Conservation (phyloP, 768 basidiomycete species). For the Russula sp. region DNA sequence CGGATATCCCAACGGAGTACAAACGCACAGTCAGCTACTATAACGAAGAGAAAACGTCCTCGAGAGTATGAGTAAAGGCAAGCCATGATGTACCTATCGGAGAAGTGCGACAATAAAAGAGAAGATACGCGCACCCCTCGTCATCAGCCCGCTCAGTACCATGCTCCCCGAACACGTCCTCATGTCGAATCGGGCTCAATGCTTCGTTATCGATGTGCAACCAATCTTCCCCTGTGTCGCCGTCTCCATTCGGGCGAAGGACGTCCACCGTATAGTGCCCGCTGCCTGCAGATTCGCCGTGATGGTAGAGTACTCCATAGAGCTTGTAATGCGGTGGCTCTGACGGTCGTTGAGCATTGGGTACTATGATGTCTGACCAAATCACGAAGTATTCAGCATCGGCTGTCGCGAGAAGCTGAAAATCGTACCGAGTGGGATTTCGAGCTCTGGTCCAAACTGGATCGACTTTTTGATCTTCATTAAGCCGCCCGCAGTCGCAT, state of each 20-base stretch:
- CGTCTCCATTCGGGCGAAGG: conserved; percentile 65
- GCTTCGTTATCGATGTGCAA: too few species aligned
- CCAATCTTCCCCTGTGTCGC: conserved; percentile 21
- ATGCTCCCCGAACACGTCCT: too few species aligned
- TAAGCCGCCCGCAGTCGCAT: conserved; percentile 66
- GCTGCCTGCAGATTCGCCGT: conserved; percentile 83
- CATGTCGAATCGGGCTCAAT: too few species aligned
- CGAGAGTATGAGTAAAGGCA: too few species aligned
- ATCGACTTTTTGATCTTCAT: conserved; percentile 86
- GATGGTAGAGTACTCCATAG: conserved; percentile 91
- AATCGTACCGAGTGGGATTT: conserved; percentile 62
- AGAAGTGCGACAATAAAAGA: too few species aligned
- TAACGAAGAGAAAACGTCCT: too few species aligned
- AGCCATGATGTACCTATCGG: too few species aligned
- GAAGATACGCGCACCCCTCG: too few species aligned
- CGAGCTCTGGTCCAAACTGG: conserved; percentile 71
- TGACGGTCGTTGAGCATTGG: conserved; percentile 46
- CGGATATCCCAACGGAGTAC: too few species aligned
- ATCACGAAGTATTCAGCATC: not conserved
- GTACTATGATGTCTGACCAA: conserved; percentile 34
- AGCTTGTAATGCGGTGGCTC: conserved; percentile 61
- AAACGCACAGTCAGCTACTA: too few species aligned
- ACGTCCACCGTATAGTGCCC: conserved; percentile 95
- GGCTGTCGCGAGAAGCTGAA: not conserved
- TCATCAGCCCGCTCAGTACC: too few species aligned